These are phyloP conservation scores for Byssochlamys sp. DNA, from an alignment of 2,329 filamentous ascomycete genomes.

Conservation along the genomic window DNA sequence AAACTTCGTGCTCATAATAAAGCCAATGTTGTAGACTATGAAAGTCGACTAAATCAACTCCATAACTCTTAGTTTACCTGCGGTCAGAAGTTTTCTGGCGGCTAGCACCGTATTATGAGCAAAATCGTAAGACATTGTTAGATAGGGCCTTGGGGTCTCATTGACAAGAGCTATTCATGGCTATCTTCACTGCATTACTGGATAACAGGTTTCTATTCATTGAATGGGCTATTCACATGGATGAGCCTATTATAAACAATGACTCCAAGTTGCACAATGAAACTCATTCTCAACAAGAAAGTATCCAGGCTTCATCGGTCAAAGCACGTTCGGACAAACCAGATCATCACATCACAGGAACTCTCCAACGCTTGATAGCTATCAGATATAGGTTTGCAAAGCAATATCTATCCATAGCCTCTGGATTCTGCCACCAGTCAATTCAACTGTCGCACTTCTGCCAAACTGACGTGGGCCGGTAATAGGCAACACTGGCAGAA, in stretches of 20 bases:
- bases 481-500: neutral
- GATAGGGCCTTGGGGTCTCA: neutral
- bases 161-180: neutral
- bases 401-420: neutral
- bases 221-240: neutral
- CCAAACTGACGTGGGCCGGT: neutral
- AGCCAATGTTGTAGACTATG: neutral
- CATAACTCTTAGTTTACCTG: neutral
- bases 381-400: neutral
- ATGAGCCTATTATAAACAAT: neutral
- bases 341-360: neutral
- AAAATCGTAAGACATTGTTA: neutral
- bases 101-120: neutral
- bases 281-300: neutral
- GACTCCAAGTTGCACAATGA: neutral
- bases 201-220: neutral
- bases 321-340: neutral
- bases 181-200: neutral
- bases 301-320: neutral
- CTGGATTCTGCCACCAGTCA: neutral
- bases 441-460: neutral
- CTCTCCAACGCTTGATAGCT: neutral
- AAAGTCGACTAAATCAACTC: neutral
- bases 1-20: neutral
- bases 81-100: neutral